A percentile compares a stretch with the other conserved stretches of the same genome.
These are phyloP conservation scores for Xerocomus nothofagi DNA, from an alignment of 1,284 basidiomycete species.

Conservation along the genomic window DNA sequence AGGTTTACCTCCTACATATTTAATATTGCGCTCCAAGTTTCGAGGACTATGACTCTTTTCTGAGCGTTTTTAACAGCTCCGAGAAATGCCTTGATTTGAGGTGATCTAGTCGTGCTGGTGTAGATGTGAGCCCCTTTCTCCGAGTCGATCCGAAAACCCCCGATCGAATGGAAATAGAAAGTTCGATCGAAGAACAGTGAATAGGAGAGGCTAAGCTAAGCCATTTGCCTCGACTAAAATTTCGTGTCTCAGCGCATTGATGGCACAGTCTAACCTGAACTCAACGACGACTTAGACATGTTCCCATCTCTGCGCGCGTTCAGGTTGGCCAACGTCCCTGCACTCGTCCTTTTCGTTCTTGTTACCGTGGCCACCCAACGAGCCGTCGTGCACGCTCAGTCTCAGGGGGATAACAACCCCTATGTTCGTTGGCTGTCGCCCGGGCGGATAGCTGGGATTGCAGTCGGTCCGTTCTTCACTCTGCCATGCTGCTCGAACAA, in stretches of 20 bases:
- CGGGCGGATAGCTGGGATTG: slow-evolving; percentile 27
- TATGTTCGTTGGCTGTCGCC: slow-evolving; percentile 25
- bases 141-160: too few relatives aligned
- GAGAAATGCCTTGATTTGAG: too few relatives aligned
- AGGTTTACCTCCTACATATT: too few relatives aligned
- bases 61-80: too few relatives aligned
- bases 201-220: slow-evolving; percentile 1
- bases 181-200: neutral
- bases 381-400: slow-evolving; percentile 6
- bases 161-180: too few relatives aligned
- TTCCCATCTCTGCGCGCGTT: neutral
- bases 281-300: neutral
- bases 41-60: too few relatives aligned
- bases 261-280: neutral
- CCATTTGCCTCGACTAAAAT: too few relatives aligned
- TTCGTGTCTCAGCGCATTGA: too few relatives aligned
- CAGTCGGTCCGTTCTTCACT: slow-evolving; percentile 21
- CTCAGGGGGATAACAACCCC: neutral
- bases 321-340: neutral
- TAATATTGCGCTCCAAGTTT: too few relatives aligned
- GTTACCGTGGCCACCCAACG: slow-evolving; percentile 1
- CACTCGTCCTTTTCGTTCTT: slow-evolving; percentile 1
- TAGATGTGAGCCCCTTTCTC: too few relatives aligned
- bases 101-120: too few relatives aligned
- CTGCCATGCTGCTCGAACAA: neutral